Evolutionary conservation across 2,329 filamentous ascomycete species (phyloP).

Genomic region (Juglanconis oblonga): DNA sequence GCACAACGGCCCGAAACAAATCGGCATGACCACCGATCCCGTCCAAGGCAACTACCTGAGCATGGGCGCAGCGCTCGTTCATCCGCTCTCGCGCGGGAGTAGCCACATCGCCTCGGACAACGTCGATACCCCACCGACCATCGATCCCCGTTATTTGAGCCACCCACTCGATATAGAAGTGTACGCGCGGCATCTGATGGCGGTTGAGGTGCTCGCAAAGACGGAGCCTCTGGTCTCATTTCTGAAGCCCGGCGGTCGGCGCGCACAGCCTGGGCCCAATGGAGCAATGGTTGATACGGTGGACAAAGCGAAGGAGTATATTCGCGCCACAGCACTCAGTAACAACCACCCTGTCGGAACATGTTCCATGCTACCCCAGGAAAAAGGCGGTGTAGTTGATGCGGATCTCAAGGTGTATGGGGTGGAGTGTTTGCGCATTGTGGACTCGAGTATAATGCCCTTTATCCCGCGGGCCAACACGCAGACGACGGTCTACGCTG

Average conservation of each 20-base stretch:
- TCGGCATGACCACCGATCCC: background rate
- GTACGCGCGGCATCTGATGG: constrained; percentile 38
- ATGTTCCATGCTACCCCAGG: background rate
- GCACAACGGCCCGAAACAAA: constrained; percentile 24
- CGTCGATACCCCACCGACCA: constrained; percentile 40
- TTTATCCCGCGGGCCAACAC: constrained; percentile 4
- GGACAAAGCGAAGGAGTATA: background rate
- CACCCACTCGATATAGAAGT: constrained; percentile 53
- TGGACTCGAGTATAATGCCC: constrained; percentile 4
- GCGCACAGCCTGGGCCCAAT: background rate
- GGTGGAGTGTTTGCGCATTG: background rate
- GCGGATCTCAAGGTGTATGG: background rate
- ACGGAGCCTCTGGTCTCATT: background rate
- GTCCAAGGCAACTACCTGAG: constrained; percentile 48
- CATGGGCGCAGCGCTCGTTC: constrained; percentile 53
- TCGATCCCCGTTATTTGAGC: constrained; percentile 54
- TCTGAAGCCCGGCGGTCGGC: background rate
- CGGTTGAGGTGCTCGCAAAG: constrained; percentile 27
- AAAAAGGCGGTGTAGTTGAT: constrained; percentile 4
- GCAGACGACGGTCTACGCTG: background rate
- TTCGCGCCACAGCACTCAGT: background rate
- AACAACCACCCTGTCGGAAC: background rate
- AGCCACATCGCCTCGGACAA: constrained; percentile 51
- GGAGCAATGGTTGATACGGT: background rate
- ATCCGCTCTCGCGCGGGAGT: constrained; percentile 56